Percentiles rank a stretch among this genome's conserved stretches.
Evolutionary conservation across 2,329 filamentous ascomycete genomes (phyloP).

Genomic region (Trichoderma lentiforme): DNA sequence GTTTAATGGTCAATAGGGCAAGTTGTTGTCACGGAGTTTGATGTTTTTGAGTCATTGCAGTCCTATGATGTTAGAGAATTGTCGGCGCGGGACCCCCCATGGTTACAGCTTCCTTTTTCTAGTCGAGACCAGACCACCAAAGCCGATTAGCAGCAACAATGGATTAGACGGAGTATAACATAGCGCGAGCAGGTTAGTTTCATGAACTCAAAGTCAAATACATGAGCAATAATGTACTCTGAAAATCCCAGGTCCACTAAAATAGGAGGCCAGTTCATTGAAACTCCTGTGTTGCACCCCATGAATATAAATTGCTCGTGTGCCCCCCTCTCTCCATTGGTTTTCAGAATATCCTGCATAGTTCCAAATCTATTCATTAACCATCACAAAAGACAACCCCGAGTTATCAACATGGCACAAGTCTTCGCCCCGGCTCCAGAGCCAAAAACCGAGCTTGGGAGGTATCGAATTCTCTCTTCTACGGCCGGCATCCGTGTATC

Average conservation of each 20-base stretch:
- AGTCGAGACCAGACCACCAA: neutral
- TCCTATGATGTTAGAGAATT: neutral
- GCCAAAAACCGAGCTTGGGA: neutral
- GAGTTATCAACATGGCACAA: neutral
- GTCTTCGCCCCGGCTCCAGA: neutral
- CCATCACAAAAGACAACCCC: neutral
- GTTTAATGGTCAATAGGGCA: neutral
- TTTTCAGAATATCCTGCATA: neutral
- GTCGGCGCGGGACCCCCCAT: neutral
- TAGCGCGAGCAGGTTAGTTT: neutral
- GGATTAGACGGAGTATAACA: neutral
- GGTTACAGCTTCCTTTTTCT: neutral
- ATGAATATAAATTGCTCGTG: neutral
- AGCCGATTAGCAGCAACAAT: neutral
- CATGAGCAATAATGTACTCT: neutral
- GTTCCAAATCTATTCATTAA: neutral
- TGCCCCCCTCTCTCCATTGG: neutral
- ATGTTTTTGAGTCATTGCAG: neutral
- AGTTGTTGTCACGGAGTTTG: neutral
- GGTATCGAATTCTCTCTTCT: neutral
- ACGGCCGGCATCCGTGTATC: neutral
- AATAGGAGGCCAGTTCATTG: accelerated
- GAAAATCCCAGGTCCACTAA: neutral
- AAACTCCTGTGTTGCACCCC: accelerated
- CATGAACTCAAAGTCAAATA: neutral